Conservation (phyloP, 2,329 filamentous ascomycete species). For the Chrysoporthe puriensis region DNA sequence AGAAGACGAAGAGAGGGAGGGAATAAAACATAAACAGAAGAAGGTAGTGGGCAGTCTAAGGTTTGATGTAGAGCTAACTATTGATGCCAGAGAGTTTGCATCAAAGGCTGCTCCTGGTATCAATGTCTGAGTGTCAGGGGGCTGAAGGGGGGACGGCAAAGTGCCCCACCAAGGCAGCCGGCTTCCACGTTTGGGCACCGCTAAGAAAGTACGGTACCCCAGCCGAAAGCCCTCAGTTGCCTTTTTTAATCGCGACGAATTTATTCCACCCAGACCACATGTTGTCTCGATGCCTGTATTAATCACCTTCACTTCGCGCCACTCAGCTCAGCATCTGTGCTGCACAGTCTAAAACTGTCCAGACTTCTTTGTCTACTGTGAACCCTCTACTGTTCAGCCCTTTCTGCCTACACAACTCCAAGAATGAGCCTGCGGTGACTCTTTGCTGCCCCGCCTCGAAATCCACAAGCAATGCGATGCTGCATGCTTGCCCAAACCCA, state of each 20-base stretch:
- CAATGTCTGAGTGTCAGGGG: neutral
- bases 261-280: slow-evolving; percentile 2
- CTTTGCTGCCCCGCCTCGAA: slow-evolving; percentile 27
- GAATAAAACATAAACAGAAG: neutral
- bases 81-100: neutral
- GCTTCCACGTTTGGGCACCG: neutral
- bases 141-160: neutral
- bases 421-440: slow-evolving; percentile 27
- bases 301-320: neutral
- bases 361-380: neutral
- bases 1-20: neutral
- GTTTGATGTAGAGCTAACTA: too few species aligned
- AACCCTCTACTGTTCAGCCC: neutral
- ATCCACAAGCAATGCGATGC: slow-evolving; percentile 28
- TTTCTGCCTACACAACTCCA: slow-evolving; percentile 6
- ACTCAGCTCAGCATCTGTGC: neutral
- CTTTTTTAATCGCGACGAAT: slow-evolving; percentile 9
- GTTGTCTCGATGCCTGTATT: neutral
- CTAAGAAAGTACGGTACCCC: slow-evolving; percentile 1
- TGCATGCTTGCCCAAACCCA: slow-evolving; percentile 28
- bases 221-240: slow-evolving; percentile 7
- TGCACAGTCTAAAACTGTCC: neutral
- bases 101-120: neutral
- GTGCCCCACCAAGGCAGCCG: slow-evolving; percentile 3
- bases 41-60: too few species aligned